These are phyloP conservation scores for Saxophila tyrrhenica DNA, from an alignment of 495 filamentous ascomycete genomes.

Conservation along the genomic window DNA sequence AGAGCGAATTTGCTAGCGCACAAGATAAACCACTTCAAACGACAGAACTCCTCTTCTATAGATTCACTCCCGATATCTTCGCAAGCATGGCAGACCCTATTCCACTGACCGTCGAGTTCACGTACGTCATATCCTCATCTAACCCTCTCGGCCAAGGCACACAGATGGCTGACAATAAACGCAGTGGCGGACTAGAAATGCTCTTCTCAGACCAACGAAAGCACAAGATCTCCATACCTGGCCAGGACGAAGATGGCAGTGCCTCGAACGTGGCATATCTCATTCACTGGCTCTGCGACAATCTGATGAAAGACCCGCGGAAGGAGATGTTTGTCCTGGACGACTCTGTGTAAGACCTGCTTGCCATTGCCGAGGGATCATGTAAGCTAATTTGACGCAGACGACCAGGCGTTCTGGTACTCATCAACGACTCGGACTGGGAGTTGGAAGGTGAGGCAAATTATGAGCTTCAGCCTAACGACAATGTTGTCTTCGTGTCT, in stretches of 20 bases:
- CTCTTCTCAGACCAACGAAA: constrained; percentile 75
- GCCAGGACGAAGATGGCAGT: constrained; percentile 43
- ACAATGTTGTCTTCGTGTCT: constrained; percentile 92
- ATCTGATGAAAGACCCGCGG: constrained; percentile 74
- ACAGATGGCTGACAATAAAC: no score
- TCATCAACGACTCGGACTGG: constrained; percentile 98
- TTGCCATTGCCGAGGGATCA: constrained; percentile 1
- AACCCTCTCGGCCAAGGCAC: no score
- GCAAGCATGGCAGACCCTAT: not conserved
- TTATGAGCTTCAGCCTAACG: constrained; percentile 68
- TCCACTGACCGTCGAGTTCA: constrained; percentile 57
- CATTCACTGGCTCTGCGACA: constrained; percentile 66
- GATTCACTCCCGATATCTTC: not conserved
- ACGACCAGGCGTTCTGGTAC: constrained; percentile 88
- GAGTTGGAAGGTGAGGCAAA: constrained; percentile 89
- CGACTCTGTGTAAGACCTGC: constrained; percentile 62
- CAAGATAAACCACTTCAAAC: no score
- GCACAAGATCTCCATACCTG: constrained; percentile 57
- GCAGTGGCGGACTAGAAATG: constrained; percentile 87
- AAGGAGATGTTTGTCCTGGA: constrained; percentile 86
- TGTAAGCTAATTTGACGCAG: constrained; percentile 34
- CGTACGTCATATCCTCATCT: constrained; percentile 47
- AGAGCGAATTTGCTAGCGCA: no score
- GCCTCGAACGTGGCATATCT: constrained; percentile 64
- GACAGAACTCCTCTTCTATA: not conserved